Evolutionary conservation across 495 filamentous ascomycete genomes (phyloP), one percentile per base, ranked within the genome.

Genomic region (Hypoxylon fragiforme): DNA sequence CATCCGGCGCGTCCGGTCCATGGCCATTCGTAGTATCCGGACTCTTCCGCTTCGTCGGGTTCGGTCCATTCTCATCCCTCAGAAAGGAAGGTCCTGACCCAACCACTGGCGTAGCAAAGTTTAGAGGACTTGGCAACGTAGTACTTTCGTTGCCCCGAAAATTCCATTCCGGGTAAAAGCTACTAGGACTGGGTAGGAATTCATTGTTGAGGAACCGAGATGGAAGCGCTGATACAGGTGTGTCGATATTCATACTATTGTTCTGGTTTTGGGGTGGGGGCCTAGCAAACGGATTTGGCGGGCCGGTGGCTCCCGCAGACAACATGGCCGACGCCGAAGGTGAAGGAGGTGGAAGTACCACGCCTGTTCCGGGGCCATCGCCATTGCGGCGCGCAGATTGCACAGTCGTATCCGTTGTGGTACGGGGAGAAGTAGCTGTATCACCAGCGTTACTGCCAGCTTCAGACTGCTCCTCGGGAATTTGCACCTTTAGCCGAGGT

Each of bases 151-250:
- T 81, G 5, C 82, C 82, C 26, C 81, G 54, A 74, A 81, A 71
- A 48, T 85, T 83, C 94, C 92, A 97, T 55, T 96, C 92, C 0
- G 89, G 85, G 69, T 95, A 97, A 72, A 97, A 97, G 53, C 81
- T 88, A 45, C 85, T 90, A 2, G 94, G 94, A 34, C 87, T 91
- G 1, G 94, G 92, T 15, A 97, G 78, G 22, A 95, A 82, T 6
- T 87, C 87, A 58, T 89, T 86, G 20, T 84, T 86, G 36, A 96
- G 84, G 68, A 97, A 97, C 18, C 92, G 82, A 40, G 89, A 94
- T 1, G 94, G 94, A 6, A 98, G 77, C 2, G 94, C 92, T n/a
- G 92, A 97, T n/a, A 96, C 92, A 0, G 94, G 94, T 3, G 94
- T 97, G 61, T 97, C 91, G 53, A 91, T 92, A 56, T 89, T 87